phyloP scores from a whole-genome alignment of 2,329 filamentous ascomycete species.

The Xylaria sp. region DNA sequence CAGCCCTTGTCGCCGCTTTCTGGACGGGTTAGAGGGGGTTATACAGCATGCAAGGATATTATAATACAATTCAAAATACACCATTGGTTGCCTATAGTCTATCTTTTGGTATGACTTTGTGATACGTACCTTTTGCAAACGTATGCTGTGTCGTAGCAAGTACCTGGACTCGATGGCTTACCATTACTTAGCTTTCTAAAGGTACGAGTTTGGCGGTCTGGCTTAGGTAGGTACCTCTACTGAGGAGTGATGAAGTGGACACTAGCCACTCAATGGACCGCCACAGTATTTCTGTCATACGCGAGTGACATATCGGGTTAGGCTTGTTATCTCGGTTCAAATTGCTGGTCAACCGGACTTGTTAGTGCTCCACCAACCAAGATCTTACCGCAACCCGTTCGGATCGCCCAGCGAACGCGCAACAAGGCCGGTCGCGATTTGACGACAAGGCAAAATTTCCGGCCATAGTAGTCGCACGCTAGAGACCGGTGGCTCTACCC shows the following conservation, averaged over 20 bases:
- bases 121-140: too few species aligned
- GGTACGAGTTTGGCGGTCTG: too few species aligned
- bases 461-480: conserved; percentile 32
- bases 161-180: not conserved
- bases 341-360: not conserved
- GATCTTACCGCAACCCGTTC: conserved; percentile 29
- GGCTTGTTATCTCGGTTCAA: conserved; percentile 7
- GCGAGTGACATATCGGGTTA: conserved; percentile 11
- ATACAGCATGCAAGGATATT: conserved; percentile 36
- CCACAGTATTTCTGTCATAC: not conserved
- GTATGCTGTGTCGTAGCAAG: not conserved
- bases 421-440: conserved; percentile 33
- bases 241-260: too few species aligned
- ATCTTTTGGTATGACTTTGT: not conserved
- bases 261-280: conserved; percentile 2
- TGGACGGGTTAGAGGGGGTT: conserved; percentile 45
- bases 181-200: not conserved
- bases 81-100: conserved; percentile 13
- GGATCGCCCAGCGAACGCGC: conserved; percentile 18
- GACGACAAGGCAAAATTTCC: conserved; percentile 29
- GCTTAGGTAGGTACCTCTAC: not conserved
- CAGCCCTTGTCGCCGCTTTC: conserved; percentile 38
- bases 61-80: conserved; percentile 31
- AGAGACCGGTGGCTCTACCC: conserved; percentile 30
- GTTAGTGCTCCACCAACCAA: conserved; percentile 30